These are phyloP conservation scores for Triglochin maritima DNA, from an alignment of 106 monocot species.

Conservation along the genomic window DNA sequence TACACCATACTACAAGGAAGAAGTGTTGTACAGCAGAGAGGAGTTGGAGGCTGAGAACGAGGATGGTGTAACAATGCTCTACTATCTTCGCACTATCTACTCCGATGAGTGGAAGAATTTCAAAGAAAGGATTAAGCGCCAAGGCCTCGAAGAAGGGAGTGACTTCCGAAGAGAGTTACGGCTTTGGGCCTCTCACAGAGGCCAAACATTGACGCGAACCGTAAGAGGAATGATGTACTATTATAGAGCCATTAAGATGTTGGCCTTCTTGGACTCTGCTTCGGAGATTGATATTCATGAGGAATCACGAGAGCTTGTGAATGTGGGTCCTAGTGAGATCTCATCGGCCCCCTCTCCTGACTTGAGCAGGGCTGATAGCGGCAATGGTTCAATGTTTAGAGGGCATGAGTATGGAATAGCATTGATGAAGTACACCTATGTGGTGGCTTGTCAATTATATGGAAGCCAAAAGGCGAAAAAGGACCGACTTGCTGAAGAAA, in stretches of 20 bases:
- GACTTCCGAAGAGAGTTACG: constrained; percentile 15
- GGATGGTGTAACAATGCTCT: constrained; percentile 23
- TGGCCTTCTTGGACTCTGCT: constrained; percentile 20
- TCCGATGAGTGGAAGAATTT: constrained; percentile 23
- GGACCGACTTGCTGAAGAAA: constrained; percentile 20
- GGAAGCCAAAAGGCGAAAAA: constrained; percentile 22
- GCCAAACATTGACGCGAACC: constrained; percentile 16
- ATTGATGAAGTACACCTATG: constrained; percentile 23
- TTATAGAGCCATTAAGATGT: constrained; percentile 21
- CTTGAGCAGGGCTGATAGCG: constrained; percentile 5
- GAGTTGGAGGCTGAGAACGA: constrained; percentile 16
- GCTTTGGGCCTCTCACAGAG: constrained; percentile 21
- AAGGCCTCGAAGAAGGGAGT: constrained; percentile 14
- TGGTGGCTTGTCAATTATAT: constrained; percentile 23
- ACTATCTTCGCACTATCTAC: constrained; percentile 23
- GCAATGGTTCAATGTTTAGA: background rate
- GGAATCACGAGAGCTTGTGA: constrained; percentile 6
- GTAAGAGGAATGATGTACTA: constrained; percentile 32
- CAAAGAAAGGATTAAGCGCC: constrained; percentile 15
- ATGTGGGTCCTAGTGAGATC: background rate
- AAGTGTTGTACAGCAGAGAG: constrained; percentile 15
- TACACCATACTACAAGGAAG: constrained; percentile 28
- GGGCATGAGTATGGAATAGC: constrained; percentile 20
- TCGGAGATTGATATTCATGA: constrained; percentile 16
- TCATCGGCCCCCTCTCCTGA: background rate